Conservation (phyloP, 1,284 basidiomycete species). For the Ganoderma sp. region DNA sequence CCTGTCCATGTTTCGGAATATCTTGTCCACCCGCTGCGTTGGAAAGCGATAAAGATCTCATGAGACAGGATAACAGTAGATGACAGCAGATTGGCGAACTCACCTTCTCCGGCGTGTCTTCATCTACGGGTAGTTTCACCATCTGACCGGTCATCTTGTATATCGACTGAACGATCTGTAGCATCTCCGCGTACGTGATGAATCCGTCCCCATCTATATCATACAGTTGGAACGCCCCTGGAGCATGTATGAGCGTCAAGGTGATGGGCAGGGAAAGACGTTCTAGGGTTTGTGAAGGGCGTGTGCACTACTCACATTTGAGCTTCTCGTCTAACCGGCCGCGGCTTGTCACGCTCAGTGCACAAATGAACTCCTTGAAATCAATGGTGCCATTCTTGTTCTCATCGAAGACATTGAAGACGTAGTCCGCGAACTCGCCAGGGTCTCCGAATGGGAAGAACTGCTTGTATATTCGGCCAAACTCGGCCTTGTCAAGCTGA, state of each 20-base stretch:
- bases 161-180: constrained; percentile 93
- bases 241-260: constrained; percentile 27
- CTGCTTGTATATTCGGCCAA: constrained; percentile 98
- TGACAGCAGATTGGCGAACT: constrained; percentile 4
- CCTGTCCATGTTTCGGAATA: constrained; percentile 92
- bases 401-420: constrained; percentile 97
- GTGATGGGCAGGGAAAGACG: constrained; percentile 1
- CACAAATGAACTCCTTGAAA: constrained; percentile 99
- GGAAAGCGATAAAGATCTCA: neutral
- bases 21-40: constrained; percentile 90
- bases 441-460: constrained; percentile 99
- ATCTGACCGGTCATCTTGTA: constrained; percentile 99
- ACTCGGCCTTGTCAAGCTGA: constrained; percentile 95
- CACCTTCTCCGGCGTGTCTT: constrained; percentile 99
- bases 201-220: constrained; percentile 98
- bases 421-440: constrained; percentile 95
- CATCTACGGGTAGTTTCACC: constrained; percentile 97
- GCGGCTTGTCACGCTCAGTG: constrained; percentile 92
- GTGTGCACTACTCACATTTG: constrained; percentile 72
- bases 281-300: constrained; percentile 4
- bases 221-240: constrained; percentile 99
- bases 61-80: neutral
- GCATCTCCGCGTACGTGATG: constrained; percentile 99
- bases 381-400: constrained; percentile 97
- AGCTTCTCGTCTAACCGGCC: constrained; percentile 98